Evolutionary conservation across 257 asterid species (phyloP).

Genomic region (Jasminum sambac): DNA sequence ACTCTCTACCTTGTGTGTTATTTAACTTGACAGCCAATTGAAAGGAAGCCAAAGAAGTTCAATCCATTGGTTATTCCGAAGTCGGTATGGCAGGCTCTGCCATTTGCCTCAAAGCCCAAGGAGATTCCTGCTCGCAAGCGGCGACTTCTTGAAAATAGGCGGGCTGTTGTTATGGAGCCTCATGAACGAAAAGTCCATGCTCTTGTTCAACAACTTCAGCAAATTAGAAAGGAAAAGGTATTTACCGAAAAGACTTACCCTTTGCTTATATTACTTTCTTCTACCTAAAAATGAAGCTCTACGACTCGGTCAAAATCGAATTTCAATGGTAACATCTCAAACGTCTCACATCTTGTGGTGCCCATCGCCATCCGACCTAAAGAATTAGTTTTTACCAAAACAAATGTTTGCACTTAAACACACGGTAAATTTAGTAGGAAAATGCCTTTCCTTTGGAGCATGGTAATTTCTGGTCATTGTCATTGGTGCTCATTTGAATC

Average conservation of each 20-base stretch:
- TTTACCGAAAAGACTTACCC: background rate
- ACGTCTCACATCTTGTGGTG: too few species aligned
- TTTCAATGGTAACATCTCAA: too few species aligned
- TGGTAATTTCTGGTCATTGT: background rate
- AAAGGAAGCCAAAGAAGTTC: slow-evolving; percentile 80
- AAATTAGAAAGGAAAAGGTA: slow-evolving; percentile 70
- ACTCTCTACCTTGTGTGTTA: slow-evolving; percentile 4
- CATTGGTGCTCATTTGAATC: background rate
- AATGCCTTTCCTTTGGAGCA: background rate
- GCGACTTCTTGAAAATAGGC: slow-evolving; percentile 45
- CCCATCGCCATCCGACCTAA: too few species aligned
- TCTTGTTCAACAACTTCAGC: slow-evolving; percentile 70
- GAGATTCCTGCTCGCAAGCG: slow-evolving; percentile 47
- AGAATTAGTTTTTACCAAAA: too few species aligned
- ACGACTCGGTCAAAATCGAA: too few species aligned
- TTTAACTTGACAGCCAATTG: slow-evolving; percentile 59
- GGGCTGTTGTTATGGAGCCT: slow-evolving; percentile 92
- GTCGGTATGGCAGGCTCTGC: slow-evolving; percentile 66
- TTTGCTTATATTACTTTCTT: too few species aligned
- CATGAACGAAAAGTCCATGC: slow-evolving; percentile 61
- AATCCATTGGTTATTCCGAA: slow-evolving; percentile 79
- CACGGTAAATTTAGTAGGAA: background rate
- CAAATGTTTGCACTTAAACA: too few species aligned
- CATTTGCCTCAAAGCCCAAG: slow-evolving; percentile 83
- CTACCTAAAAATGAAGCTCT: too few species aligned